These are phyloP conservation scores for Neurospora pannonica DNA, from an alignment of 495 filamentous ascomycete species.

Conservation along the genomic window DNA sequence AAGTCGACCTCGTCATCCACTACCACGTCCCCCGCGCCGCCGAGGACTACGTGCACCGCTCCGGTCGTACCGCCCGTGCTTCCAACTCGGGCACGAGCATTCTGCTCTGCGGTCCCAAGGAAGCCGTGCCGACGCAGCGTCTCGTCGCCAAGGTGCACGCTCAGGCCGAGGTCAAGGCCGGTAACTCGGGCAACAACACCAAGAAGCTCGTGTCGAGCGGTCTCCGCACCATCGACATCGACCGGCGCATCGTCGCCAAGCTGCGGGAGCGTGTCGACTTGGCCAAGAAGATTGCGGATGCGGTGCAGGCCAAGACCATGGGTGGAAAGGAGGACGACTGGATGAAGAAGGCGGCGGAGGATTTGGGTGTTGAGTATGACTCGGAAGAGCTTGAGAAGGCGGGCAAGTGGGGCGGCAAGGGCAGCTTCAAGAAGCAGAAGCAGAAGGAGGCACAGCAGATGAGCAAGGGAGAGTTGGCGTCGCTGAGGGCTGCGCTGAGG, in stretches of 20 bases:
- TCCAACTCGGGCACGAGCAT: conserved; percentile 67
- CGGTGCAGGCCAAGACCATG: conserved; percentile 76
- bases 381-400: conserved; percentile 67
- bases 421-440: conserved; percentile 59
- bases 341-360: conserved; percentile 76
- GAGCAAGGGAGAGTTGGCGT: conserved; percentile 60
- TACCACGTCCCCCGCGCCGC: conserved; percentile 91
- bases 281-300: conserved; percentile 77
- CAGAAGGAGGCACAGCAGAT: conserved; percentile 59
- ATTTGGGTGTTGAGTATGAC: conserved; percentile 89
- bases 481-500: conserved; percentile 52
- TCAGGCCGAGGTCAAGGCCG: conserved; percentile 20
- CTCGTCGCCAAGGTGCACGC: conserved; percentile 82
- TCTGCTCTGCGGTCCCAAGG: conserved; percentile 82
- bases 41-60: conserved; percentile 91
- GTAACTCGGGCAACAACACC: conserved; percentile 51
- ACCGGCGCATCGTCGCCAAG: conserved; percentile 65
- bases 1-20: conserved; percentile 78
- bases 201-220: conserved; percentile 14
- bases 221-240: conserved; percentile 62
- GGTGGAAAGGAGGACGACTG: conserved; percentile 73
- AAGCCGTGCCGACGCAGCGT: conserved; percentile 72
- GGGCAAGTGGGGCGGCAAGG: conserved; percentile 52
- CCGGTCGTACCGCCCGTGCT: conserved; percentile 87
- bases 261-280: conserved; percentile 65